Base-by-base conservation (phyloP, 106 monocot genomes). In the Apostasia ramifera region DNA sequence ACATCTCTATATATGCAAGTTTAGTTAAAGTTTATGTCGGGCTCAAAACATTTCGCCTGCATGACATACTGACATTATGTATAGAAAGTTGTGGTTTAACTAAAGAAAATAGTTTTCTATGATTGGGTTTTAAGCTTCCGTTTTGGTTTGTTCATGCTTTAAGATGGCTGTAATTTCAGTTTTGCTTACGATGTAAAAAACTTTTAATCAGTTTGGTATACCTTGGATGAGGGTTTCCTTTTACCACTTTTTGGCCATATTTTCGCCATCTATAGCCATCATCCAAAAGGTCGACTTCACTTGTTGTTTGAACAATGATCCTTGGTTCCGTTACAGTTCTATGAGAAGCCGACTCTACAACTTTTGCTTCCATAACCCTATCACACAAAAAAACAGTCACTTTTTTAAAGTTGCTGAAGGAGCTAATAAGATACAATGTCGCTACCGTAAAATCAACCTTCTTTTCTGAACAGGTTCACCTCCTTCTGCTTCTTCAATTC, bases 201-300 rank as follows among this genome's bases (percentile, higher is more conserved):
- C 26, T 26, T 26, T 0, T 26, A 26, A 26, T 26, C 26, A 26
- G 26, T 15, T 12, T 62, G 13, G 6, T 2, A 65, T 61, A 88
- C 93, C 94, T 90, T 39, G 94, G 94, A 42, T 87, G 65, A 49
- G 78, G 77, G 75, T 93, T 93, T 76, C 93, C 86, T 77, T 89
- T 89, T 3, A 95, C 94, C 43, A 85, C 77, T 68, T 95, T 95
- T 67, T 95, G 91, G 2, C 94, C 91, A 76, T 91, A 95, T 74
- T 91, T 95, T 13, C 91, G 80, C 94, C 94, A 95, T 61, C 88
- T 80, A 69, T 83, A 91, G 40, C 94, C 94, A 70, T 95, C 94
- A 69, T 95, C 95, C 40, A 95, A 54, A 71, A 95, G 81, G 77
- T 95, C 95, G 68, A 91, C 78, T 26, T 91, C 88, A 72, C 95